A percentile compares a stretch with the other conserved stretches of the same genome.
phyloP scores from a whole-genome alignment of 2,329 filamentous ascomycete genomes.

The Pseudogymnoascus sp. region DNA sequence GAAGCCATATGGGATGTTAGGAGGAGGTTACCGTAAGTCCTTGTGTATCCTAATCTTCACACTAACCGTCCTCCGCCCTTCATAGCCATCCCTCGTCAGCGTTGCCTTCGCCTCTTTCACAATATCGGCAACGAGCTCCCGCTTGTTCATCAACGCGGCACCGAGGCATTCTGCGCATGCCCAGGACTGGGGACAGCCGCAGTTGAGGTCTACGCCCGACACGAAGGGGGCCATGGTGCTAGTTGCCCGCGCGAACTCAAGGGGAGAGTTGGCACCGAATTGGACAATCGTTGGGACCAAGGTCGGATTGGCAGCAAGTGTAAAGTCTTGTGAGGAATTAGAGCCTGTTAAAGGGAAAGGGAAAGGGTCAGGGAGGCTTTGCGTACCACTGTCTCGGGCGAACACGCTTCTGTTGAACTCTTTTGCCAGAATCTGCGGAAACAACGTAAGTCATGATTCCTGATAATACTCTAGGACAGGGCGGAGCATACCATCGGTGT shows the following conservation, averaged over 20 bases:
- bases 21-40: slow-evolving; percentile 42
- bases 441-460: not conserved
- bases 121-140: slow-evolving; percentile 59
- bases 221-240: slow-evolving; percentile 53
- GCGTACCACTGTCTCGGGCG: slow-evolving; percentile 50
- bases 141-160: slow-evolving; percentile 58
- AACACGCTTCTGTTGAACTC: slow-evolving; percentile 56
- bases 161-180: slow-evolving; percentile 60
- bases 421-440: slow-evolving; percentile 47
- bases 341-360: not conserved
- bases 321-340: slow-evolving; percentile 44
- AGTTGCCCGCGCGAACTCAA: slow-evolving; percentile 55
- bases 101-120: slow-evolving; percentile 47
- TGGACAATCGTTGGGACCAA: slow-evolving; percentile 58
- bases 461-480: not conserved
- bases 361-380: slow-evolving; percentile 12
- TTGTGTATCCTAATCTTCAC: slow-evolving; percentile 63
- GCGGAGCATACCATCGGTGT: slow-evolving; percentile 52
- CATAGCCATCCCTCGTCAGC: slow-evolving; percentile 46
- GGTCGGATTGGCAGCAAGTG: slow-evolving; percentile 42
- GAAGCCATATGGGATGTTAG: not conserved
- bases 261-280: slow-evolving; percentile 54
- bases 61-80: slow-evolving; percentile 44
- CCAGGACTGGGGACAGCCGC: slow-evolving; percentile 66
- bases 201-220: slow-evolving; percentile 62